Base-by-base conservation (phyloP, 208 protist genomes). In the Trypanosomatidae sp. region DNA sequence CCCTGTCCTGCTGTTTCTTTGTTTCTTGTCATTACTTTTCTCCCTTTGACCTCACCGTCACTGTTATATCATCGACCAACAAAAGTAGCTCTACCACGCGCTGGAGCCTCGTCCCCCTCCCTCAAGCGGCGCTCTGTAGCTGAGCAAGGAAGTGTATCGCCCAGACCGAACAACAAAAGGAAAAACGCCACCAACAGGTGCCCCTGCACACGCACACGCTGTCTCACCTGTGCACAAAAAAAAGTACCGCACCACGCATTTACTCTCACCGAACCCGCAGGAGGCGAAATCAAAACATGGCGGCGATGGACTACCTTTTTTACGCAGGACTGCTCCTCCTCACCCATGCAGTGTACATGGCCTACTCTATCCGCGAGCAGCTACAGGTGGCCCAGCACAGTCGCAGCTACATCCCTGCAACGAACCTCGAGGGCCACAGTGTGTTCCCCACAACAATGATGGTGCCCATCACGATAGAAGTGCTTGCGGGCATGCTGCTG, bases 301-400 rank as follows among this genome's bases (percentile, higher is more conserved):
- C 47, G 1, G 44, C 41, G 1, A 49, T 73, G 33, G 68, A 52
- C 39, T 53, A 60, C 59, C 22, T 92, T 12, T 91, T 94, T 62
- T 87, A 87, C 60, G 28, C 91, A 53, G 90, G 89, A 22, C 19
- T 94, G 8, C 15, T 86, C 17, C 67, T 95, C 4, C 74, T 95
- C 2, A 75, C 69, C 8, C 89, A 95, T 80, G 82, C 83, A 46
- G 44, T 95, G 55, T 95, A 90, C 66, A 80, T 90, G 59, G 87
- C 90, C 5, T 80, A 87, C 47, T 73, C 71, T 36, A 84, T 88
- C 9, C 88, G 88, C 41, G 87, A 94, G 71, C 65, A 85, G 64
- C 83, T 96, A 12, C 92, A 96, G 77, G 77, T 77, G 7, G 66
- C 70, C 28, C 89, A 94, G 62, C 84, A 93, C 71, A 69, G 60